Conservation (phyloP, 768 basidiomycete genomes). For the Mycena galopus region DNA sequence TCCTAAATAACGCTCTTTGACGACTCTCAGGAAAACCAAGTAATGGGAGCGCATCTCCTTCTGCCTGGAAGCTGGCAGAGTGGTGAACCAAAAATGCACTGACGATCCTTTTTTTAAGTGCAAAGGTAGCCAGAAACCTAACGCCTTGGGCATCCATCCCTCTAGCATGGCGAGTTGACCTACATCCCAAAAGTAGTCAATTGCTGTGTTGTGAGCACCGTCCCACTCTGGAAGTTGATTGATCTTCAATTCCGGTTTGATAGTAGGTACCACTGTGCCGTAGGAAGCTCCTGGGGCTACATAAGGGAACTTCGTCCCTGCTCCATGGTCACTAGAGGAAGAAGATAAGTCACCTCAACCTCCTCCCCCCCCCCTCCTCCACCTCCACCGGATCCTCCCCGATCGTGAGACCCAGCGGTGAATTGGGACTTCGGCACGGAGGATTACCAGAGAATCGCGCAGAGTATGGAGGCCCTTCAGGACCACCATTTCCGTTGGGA, state of each 20-base stretch:
- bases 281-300: not conserved
- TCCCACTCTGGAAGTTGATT: not conserved
- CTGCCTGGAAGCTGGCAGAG: not conserved
- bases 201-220: not conserved
- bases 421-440: not conserved
- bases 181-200: too few species aligned
- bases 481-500: too few species aligned
- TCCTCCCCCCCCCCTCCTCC: not conserved
- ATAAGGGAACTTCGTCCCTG: not conserved
- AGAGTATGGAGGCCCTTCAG: too few species aligned
- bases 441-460: not conserved
- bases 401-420: too few species aligned
- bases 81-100: not conserved
- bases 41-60: too few species aligned
- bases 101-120: not conserved
- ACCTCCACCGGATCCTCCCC: not conserved
- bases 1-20: too few species aligned
- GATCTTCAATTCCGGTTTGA: not conserved
- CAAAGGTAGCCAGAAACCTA: not conserved
- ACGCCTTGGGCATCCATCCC: too few species aligned
- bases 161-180: too few species aligned
- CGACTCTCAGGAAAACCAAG: too few species aligned
- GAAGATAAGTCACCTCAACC: not conserved
- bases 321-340: too few species aligned
- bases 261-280: not conserved